Evolutionary conservation across 345 rosid species (phyloP).

Genomic region (Draba incana): DNA sequence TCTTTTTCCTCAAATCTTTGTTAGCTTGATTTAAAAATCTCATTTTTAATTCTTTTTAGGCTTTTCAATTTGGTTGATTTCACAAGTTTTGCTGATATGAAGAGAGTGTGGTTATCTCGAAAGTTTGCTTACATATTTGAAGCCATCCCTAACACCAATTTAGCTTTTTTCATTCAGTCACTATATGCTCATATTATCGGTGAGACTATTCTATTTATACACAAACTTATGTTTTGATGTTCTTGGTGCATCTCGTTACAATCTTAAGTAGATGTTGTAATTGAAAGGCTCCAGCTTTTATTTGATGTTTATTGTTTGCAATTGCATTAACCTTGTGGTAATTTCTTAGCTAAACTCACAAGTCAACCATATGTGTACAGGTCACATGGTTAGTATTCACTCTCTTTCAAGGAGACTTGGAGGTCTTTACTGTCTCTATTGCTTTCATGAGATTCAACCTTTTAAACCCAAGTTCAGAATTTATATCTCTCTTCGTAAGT

Average conservation of each 20-base stretch:
- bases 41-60: not conserved
- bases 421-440: slow-evolving; percentile 89
- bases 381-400: slow-evolving; percentile 55
- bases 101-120: slow-evolving; percentile 62
- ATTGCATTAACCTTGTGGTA: not conserved
- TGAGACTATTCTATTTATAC: slow-evolving; percentile 24
- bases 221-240: too few relatives aligned
- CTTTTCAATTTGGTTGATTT: slow-evolving; percentile 38
- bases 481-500: slow-evolving; percentile 75
- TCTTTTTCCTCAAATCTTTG: not conserved
- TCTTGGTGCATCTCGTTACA: too few relatives aligned
- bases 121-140: slow-evolving; percentile 64
- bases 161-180: slow-evolving; percentile 73
- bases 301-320: not conserved
- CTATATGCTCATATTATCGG: slow-evolving; percentile 63
- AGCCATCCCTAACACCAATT: slow-evolving; percentile 52
- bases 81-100: slow-evolving; percentile 59
- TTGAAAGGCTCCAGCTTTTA: not conserved
- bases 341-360: slow-evolving; percentile 6
- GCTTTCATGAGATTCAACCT: slow-evolving; percentile 83
- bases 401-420: slow-evolving; percentile 73
- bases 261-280: too few relatives aligned
- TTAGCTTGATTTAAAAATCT: not conserved
- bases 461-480: slow-evolving; percentile 76
- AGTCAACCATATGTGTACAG: slow-evolving; percentile 47